Base-by-base conservation (phyloP, 2,329 filamentous ascomycete genomes). In the Diatrype stigma region DNA sequence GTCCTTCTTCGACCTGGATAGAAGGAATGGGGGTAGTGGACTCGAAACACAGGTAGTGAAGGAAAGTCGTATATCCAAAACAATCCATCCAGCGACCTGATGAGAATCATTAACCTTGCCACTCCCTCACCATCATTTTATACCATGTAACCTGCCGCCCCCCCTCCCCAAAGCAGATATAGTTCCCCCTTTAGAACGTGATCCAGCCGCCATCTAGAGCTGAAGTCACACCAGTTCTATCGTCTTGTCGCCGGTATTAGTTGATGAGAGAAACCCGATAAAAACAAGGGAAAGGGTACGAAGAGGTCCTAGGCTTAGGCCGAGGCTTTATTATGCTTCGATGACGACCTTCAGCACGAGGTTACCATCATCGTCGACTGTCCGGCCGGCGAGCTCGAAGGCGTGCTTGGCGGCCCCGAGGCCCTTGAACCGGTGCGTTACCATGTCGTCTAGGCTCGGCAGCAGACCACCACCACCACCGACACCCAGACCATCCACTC, bases 301-400 rank as follows among this genome's bases (percentile, higher is more conserved):
- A n/a, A n/a, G n/a, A n/a, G n/a, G n/a, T n/a, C n/a, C n/a, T n/a
- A n/a, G n/a, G n/a, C n/a, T n/a, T n/a, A n/a, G n/a, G n/a, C n/a
- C n/a, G n/a, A n/a, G n/a, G n/a, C n/a, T n/a, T n/a, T n/a, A n/a
- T n/a, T n/a, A n/a, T n/a, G 73, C 73, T 63, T 82, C 79, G 54
- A 84, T 81, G 38, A 89, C 80, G 38, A 90, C 86, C 73, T 90
- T 90, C 55, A 90, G 69, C 16, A 90, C 85, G 48, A 90, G 68
- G 17, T 82, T 85, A 1, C 86, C 86, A 1, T 84, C 72, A 30
- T 82, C 81, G 60, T 90, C 87, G 35, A 79, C 77, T 0, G 85
- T 89, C 61, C 81, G 81, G 14, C 82, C 79, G 2, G 87, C 87
- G 63, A 90, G 78, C 60, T 87, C 82, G 63, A 90, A 90, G 2